Evolutionary conservation across 1,139 yeast genomes (phyloP), one percentile per base, ranked within the genome.

Genomic region (Saccharomyces hybrid): DNA sequence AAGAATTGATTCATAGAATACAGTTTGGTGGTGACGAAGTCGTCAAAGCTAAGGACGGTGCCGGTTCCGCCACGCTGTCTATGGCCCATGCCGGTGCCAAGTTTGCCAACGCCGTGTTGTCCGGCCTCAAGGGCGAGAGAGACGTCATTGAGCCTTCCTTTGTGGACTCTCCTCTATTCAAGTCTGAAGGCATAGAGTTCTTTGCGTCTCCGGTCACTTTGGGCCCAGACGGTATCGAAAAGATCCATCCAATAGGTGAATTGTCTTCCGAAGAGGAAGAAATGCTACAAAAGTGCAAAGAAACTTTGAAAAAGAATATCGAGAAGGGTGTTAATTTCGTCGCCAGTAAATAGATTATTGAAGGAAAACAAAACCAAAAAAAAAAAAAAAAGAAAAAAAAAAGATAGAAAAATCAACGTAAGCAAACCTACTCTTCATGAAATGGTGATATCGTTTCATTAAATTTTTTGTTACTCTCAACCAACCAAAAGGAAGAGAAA

Each of bases 1-100:
- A 88, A 63, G 84, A 83, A 57, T 81, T 91, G 72, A 82, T 89
- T 73, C 82, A 89, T 81, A 86, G 98, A 79, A 93, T 91, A 70
- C 98, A 91, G 78, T 91, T 90, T 68, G 98, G 97, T 75, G 98
- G 98, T 80, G 98, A 91, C 72, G 98, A 91, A 78, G 98, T 93
- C 65, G 98, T 93, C 72, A 84, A 91, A 80, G 98, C 98, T 68
- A 93, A 93, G 83, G 84, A 88, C 70, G 99, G 99, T 76, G 97
- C 97, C 65, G 99, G 98, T 71, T 90, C 97, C 56, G 99, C 98
- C 68, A 93, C 99, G 62, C 80, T 93, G 71, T 91, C 98, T 57
- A 93, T 93, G 99, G 98, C 98, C 61, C 91, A 86, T 73, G 99
- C 98, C 56, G 98, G 97, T 77, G 95, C 95, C 70, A 84, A 86